Conservation (phyloP, 805 yeast genomes). For the Kurtzmaniella cleridarum region DNA sequence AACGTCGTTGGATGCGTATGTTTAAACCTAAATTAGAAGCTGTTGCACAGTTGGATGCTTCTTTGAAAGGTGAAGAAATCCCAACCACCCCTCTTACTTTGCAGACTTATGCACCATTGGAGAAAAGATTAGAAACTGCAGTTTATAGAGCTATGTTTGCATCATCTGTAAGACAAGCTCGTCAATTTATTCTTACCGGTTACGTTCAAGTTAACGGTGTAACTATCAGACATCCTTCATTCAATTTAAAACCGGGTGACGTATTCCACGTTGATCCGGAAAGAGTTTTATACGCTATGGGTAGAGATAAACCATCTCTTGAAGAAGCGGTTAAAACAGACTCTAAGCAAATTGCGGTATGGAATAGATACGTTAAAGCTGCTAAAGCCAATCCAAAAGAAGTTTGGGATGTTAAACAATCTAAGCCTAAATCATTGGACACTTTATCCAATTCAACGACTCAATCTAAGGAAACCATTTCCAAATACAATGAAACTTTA, state of each 20-base stretch:
- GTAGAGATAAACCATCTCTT: constrained; percentile 75
- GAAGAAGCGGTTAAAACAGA: constrained; percentile 65
- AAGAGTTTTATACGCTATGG: constrained; percentile 78
- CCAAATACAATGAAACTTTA: constrained; percentile 31
- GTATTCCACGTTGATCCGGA: constrained; percentile 81
- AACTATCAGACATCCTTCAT: constrained; percentile 72
- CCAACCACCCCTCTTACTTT: constrained; percentile 74
- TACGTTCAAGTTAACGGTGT: constrained; percentile 84
- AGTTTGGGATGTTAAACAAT: constrained; percentile 47
- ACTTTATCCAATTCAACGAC: constrained; percentile 11
- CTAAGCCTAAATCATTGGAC: constrained; percentile 34
- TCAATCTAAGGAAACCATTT: constrained; percentile 11
- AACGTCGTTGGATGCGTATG: constrained; percentile 67
- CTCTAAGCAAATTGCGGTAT: constrained; percentile 62
- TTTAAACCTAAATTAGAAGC: constrained; percentile 72
- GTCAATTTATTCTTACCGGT: constrained; percentile 78
- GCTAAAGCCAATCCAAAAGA: constrained; percentile 54
- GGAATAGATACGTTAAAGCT: constrained; percentile 66
- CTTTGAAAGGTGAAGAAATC: constrained; percentile 53
- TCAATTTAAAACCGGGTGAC: constrained; percentile 77
- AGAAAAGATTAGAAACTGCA: constrained; percentile 85
- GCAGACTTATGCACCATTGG: constrained; percentile 86
- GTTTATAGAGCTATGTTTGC: constrained; percentile 91
- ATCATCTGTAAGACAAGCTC: constrained; percentile 87
- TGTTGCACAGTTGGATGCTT: constrained; percentile 85